phyloP scores from a whole-genome alignment of 2,329 filamentous ascomycete species.

The Beauveria asiatica region DNA sequence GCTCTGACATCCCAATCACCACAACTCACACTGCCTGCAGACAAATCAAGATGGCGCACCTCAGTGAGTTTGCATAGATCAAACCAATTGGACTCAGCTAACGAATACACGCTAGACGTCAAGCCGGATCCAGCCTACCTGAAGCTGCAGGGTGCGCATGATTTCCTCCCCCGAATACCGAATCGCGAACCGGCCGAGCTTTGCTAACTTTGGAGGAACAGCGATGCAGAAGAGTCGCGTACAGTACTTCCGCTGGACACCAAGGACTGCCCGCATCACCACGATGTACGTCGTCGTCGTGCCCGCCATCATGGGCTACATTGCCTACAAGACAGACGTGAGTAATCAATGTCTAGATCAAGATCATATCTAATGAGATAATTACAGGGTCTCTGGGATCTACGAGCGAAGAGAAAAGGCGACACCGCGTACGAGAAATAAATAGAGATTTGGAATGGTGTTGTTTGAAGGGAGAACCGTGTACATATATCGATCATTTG shows the following conservation, averaged over 20 bases:
- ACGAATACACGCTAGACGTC: constrained; percentile 24
- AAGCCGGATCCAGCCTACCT: constrained; percentile 34
- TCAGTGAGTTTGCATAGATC: constrained; percentile 21
- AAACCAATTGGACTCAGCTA: constrained; percentile 16
- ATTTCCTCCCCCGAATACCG: constrained; percentile 14
- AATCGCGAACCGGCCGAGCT: constrained; percentile 11
- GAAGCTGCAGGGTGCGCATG: constrained; percentile 31
- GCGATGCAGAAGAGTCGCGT: constrained; percentile 78
- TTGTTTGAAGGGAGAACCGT: constrained; percentile 15
- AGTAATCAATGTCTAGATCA: constrained; percentile 33
- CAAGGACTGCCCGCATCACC: constrained; percentile 69
- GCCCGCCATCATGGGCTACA: constrained; percentile 59
- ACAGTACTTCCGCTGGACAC: constrained; percentile 94
- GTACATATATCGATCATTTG: constrained; percentile 32
- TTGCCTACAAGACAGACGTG: constrained; percentile 79
- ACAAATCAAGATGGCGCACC: constrained; percentile 30
- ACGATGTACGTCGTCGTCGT: constrained; percentile 69
- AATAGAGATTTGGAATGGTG: constrained; percentile 13
- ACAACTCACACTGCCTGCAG: constrained; percentile 16
- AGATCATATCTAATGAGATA: constrained; percentile 16
- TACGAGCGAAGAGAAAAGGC: constrained; percentile 81
- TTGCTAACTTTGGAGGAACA: constrained; percentile 30
- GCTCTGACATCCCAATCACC: constrained; percentile 18
- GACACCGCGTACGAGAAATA: constrained; percentile 78
- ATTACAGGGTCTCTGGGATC: constrained; percentile 70